Evolutionary conservation across 805 yeast genomes (phyloP), one percentile per base, ranked within the genome.

Genomic region (Ogataea ganodermae): DNA sequence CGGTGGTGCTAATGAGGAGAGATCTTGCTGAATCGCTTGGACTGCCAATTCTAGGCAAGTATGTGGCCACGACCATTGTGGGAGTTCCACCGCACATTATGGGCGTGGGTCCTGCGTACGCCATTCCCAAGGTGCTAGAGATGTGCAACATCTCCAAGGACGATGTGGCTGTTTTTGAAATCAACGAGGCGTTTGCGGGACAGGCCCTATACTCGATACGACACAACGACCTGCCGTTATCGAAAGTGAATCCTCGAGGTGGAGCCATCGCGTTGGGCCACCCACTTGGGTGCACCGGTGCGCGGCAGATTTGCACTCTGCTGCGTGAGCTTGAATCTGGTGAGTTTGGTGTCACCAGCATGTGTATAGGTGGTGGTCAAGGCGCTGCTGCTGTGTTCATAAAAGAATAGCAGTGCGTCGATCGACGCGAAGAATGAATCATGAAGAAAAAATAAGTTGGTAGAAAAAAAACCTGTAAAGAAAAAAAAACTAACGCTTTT

Each of bases 361-460:
- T 92, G 98, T 92, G 98, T 74, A 84, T 92, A 56, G 98, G 98
- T 61, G 89, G 97, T 28, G 98, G 98, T 59, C 92, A 91, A 96
- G 98, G 98, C 56, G 97, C 97, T 27, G 98, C 98, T 40, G 86
- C 92, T 12, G 74, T 91, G 37, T 78, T 92, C 59, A 77, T 89
- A 36, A 85, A 78, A 61, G 98, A 92, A 73, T 89, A 75, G 65
- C 32, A 31, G 18, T n/a, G 35, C 35, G 44, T 24, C 35, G 33
- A 28, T 37, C 14, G 40, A 38, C 33, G 33, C 17, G 33, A 30
- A 12, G 14, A 30, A n/a, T n/a, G n/a, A 30, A 30, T 12, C n/a
- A n/a, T n/a, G 8, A 30, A 6, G 8, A 30, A 30, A 30, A 30
- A 30, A 30, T 27, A 31, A 31, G 27, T 9, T 28, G 14, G 7